These are phyloP conservation scores for Entelexis sorbosivorans DNA, from an alignment of 1,139 yeast species.

Conservation along the genomic window DNA sequence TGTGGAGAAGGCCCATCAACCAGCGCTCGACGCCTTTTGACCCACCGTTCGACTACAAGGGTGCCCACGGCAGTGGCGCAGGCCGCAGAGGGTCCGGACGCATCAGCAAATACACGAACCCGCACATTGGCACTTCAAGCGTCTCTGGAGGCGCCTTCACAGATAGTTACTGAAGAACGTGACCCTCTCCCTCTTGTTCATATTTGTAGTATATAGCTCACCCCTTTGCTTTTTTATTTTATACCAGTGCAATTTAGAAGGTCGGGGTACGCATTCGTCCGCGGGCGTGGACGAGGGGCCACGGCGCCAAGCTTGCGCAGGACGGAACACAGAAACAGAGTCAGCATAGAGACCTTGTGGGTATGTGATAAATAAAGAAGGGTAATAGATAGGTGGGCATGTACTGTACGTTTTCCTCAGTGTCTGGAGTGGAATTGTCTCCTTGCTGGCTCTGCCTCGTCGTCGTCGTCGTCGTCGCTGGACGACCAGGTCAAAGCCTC, in stretches of 20 bases:
- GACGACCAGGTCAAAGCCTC: conserved; percentile 16
- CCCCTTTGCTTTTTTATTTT: no score
- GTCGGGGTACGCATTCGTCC: no score
- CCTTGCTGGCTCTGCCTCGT: background rate
- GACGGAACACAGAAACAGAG: no score
- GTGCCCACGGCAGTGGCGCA: background rate
- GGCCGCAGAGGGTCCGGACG: background rate
- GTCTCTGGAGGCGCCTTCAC: background rate
- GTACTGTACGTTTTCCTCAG: background rate
- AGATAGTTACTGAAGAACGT: background rate
- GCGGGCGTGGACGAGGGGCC: no score
- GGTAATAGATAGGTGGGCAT: background rate
- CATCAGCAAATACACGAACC: background rate
- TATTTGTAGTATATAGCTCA: no score
- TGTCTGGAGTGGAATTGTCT: background rate
- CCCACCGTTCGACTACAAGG: background rate
- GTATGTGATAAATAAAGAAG: background rate
- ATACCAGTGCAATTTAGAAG: no score
- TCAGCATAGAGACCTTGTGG: no score
- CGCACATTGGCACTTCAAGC: background rate
- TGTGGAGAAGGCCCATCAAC: background rate
- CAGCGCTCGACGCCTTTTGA: background rate
- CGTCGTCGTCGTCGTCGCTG: conserved; percentile 11
- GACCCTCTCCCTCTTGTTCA: background rate
- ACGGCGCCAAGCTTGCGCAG: no score